Conservation (phyloP, 306 rosid species). For the Comarum palustre region DNA sequence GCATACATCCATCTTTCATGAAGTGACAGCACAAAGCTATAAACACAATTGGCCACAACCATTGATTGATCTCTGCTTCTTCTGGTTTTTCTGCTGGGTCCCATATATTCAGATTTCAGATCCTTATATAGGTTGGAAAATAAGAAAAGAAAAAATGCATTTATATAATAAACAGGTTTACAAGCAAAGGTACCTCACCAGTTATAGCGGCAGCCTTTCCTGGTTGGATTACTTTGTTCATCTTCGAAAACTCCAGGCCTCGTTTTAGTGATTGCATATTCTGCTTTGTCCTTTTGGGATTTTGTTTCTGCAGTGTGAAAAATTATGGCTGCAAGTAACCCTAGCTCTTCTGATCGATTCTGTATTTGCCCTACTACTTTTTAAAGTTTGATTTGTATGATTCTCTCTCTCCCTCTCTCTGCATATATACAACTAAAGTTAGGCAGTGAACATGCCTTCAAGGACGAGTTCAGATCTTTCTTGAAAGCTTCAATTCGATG, state of each 20-base stretch:
- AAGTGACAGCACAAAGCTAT: constrained; percentile 12
- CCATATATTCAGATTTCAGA: background rate
- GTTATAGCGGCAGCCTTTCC: constrained; percentile 38
- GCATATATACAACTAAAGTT: constrained; percentile 26
- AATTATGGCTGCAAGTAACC: background rate
- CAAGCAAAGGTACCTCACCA: constrained; percentile 37
- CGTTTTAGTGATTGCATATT: constrained; percentile 35
- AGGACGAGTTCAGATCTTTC: constrained; percentile 31
- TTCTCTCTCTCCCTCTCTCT: background rate
- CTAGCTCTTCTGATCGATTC: constrained; percentile 11
- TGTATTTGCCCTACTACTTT: constrained; percentile 2
- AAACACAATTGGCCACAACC: background rate
- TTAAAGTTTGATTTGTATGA: constrained; percentile 10
- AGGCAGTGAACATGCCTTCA: constrained; percentile 8
- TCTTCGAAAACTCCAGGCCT: constrained; percentile 48
- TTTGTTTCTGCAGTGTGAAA: constrained; percentile 24
- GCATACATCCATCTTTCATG: constrained; percentile 1
- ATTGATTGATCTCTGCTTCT: constrained; percentile 10
- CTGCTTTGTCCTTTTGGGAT: constrained; percentile 29
- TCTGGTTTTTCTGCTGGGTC: background rate
- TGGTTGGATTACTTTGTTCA: constrained; percentile 42
- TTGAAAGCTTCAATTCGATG: constrained; percentile 28
- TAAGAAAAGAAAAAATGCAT: constrained; percentile 6
- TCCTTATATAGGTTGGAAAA: background rate
- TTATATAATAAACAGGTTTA: constrained; percentile 19